phyloP scores from a whole-genome alignment of 345 rosid species.

The Brassica cretica region DNA sequence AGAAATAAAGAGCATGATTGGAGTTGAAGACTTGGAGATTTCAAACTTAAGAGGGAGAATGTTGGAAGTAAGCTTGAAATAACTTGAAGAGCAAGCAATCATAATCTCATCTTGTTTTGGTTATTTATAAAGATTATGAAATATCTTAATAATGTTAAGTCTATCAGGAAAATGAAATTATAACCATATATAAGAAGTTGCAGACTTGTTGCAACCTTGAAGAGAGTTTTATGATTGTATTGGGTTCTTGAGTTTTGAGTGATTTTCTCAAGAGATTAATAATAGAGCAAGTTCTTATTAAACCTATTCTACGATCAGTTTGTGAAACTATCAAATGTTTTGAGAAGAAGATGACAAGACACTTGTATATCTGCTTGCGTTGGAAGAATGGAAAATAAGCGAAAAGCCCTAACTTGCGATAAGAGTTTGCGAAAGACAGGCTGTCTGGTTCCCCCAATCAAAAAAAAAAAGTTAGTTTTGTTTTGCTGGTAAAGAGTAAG shows the following conservation, averaged over 20 bases:
- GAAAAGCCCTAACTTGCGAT: neutral
- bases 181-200: neutral
- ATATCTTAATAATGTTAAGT: neutral
- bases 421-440: neutral
- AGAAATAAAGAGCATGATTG: neutral
- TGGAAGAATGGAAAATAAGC: neutral
- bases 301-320: too few species aligned
- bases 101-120: neutral
- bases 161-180: too few species aligned
- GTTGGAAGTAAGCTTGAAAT: too few species aligned
- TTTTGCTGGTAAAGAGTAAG: too few species aligned
- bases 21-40: neutral
- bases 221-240: neutral
- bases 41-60: neutral
- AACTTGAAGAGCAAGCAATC: too few species aligned
- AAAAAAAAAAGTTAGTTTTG: too few species aligned
- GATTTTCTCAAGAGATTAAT: neutral
- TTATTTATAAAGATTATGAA: neutral
- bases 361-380: neutral
- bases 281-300: too few species aligned
- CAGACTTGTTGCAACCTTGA: neutral
- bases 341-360: neutral
- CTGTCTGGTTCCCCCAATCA: too few species aligned
- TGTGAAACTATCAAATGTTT: neutral
- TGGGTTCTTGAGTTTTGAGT: neutral